phyloP scores from a whole-genome alignment of 495 filamentous ascomycete species.

The Pyrenula massariospora region DNA sequence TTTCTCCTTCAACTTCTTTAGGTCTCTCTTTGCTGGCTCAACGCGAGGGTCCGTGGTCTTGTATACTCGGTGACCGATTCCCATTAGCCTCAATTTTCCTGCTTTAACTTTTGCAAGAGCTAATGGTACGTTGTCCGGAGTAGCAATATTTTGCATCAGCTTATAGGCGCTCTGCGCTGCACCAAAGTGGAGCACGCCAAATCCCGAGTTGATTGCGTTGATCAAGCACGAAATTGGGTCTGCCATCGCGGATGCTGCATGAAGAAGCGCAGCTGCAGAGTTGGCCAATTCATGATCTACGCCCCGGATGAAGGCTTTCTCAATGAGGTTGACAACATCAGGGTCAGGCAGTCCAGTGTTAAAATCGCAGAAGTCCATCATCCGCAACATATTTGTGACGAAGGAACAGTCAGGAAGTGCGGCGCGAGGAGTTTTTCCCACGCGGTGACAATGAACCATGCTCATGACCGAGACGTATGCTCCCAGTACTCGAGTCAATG shows the following conservation, averaged over 20 bases:
- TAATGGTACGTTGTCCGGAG: slow-evolving; percentile 24
- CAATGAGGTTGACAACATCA: no score
- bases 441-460: no score
- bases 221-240: slow-evolving; percentile 32
- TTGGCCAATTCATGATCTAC: slow-evolving; percentile 45
- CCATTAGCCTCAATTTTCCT: slow-evolving; percentile 34
- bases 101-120: slow-evolving; percentile 33
- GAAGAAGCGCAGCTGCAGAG: slow-evolving; percentile 38
- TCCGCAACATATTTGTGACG: no score
- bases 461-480: no score
- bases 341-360: no score
- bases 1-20: no score
- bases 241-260: slow-evolving; percentile 32
- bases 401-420: no score
- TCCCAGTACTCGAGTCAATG: no score
- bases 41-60: slow-evolving; percentile 34
- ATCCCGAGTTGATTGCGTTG: slow-evolving; percentile 23
- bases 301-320: no score
- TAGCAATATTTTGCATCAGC: slow-evolving; percentile 28
- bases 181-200: slow-evolving; percentile 39
- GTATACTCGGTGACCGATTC: slow-evolving; percentile 44
- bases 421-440: no score
- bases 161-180: slow-evolving; percentile 39
- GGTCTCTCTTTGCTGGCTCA: slow-evolving; percentile 23
- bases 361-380: no score